phyloP scores from a whole-genome alignment of 495 filamentous ascomycete species.

The Rostrohypoxylon terebratum region DNA sequence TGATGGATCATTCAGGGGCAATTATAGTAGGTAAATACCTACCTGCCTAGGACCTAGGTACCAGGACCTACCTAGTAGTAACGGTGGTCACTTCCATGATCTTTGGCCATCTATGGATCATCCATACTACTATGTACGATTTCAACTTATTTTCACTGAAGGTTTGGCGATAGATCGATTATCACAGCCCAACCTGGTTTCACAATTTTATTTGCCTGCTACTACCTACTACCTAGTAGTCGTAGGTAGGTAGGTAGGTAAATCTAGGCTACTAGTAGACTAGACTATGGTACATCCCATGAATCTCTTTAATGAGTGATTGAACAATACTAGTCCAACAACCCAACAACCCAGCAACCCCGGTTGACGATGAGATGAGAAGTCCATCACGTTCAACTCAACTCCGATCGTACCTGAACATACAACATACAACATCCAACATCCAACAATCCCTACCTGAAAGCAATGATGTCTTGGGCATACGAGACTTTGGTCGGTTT shows the following conservation, averaged over 20 bases:
- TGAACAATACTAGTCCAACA: constrained; percentile 9
- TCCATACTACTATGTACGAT: background rate
- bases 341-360: no score
- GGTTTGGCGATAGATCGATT: background rate
- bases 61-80: no score
- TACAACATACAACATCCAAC: background rate
- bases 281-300: constrained; percentile 29
- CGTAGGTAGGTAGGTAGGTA: no score
- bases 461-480: background rate
- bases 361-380: constrained; percentile 15
- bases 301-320: constrained; percentile 29
- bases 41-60: no score
- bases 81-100: background rate
- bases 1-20: background rate
- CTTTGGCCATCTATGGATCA: no score
- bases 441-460: background rate
- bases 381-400: constrained; percentile 25
- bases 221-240: no score
- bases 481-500: background rate
- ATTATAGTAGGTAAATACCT: no score
- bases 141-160: background rate
- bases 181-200: constrained; percentile 7
- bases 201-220: constrained; percentile 31
- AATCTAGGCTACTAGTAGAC: no score
- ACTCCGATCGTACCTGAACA: constrained; percentile 12